Conservation (phyloP, 352 stramenopile genomes). For the Nothophytophthora sp. region DNA sequence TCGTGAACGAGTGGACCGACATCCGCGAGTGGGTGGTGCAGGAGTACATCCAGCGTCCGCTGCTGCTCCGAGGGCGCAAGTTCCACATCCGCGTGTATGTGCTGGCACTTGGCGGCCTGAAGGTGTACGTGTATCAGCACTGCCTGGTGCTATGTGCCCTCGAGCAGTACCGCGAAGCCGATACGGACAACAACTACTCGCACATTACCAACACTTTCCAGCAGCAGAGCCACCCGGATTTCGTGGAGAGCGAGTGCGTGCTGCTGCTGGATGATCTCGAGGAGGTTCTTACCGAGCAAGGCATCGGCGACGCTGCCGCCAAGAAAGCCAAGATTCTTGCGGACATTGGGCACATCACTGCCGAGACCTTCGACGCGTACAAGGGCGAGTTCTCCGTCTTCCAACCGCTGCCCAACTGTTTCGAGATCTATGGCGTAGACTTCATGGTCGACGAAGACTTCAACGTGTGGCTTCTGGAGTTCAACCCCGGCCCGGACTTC, state of each 20-base stretch:
- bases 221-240: conserved; percentile 66
- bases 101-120: conserved; percentile 49
- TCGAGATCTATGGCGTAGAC: conserved; percentile 78
- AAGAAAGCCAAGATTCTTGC: conserved; percentile 60
- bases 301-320: conserved; percentile 26
- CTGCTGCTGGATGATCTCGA: conserved; percentile 60
- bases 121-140: conserved; percentile 75
- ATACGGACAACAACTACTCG: conserved; percentile 59
- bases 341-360: conserved; percentile 61
- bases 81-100: conserved; percentile 79
- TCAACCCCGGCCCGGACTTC: conserved; percentile 80
- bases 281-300: conserved; percentile 47
- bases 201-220: conserved; percentile 85
- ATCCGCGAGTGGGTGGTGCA: conserved; percentile 73
- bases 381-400: conserved; percentile 79
- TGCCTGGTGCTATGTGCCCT: conserved; percentile 59
- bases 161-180: conserved; percentile 41
- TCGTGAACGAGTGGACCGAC: conserved; percentile 66
- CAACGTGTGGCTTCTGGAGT: conserved; percentile 69
- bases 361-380: conserved; percentile 69
- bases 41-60: conserved; percentile 51
- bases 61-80: conserved; percentile 63
- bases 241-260: conserved; percentile 72
- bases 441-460: conserved; percentile 76
- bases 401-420: conserved; percentile 67